Conservation (phyloP, 108 stramenopile species). For the Schizochytrium sp. region DNA sequence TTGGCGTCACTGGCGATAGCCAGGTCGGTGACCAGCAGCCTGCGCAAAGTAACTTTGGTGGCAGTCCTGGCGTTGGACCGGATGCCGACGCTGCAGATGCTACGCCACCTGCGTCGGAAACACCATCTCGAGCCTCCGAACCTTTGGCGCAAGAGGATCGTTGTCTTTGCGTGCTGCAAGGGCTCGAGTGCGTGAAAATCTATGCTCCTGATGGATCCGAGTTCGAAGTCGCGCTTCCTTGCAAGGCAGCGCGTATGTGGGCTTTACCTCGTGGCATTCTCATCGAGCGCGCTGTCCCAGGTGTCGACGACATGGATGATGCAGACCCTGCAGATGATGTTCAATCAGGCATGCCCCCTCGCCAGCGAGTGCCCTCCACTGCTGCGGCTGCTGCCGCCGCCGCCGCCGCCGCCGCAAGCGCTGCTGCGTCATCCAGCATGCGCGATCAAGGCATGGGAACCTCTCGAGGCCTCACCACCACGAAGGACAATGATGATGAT, state of each 20-base stretch:
- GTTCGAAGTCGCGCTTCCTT: neutral
- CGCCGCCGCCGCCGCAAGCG: too few species aligned
- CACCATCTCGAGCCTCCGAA: too few species aligned
- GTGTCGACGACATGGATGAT: neutral
- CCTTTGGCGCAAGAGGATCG: neutral
- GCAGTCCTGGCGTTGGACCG: neutral
- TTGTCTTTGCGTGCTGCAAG: neutral
- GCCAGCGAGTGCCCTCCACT: too few species aligned
- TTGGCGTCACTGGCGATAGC: neutral
- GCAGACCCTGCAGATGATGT: neutral
- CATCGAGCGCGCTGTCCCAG: neutral
- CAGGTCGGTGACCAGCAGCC: neutral
- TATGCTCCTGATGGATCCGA: conserved; percentile 10
- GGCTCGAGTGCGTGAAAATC: conserved; percentile 2
- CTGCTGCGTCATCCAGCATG: too few species aligned
- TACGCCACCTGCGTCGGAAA: neutral
- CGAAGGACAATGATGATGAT: neutral
- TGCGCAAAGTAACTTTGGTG: neutral
- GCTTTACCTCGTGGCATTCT: neutral
- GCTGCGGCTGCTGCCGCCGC: too few species aligned
- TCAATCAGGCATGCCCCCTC: too few species aligned
- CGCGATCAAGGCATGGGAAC: too few species aligned
- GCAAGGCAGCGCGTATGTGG: conserved; percentile 11
- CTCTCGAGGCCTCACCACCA: too few species aligned
- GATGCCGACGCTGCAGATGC: neutral